Evolutionary conservation across 306 rosid genomes (phyloP).

Genomic region (Crataegus laevigata): DNA sequence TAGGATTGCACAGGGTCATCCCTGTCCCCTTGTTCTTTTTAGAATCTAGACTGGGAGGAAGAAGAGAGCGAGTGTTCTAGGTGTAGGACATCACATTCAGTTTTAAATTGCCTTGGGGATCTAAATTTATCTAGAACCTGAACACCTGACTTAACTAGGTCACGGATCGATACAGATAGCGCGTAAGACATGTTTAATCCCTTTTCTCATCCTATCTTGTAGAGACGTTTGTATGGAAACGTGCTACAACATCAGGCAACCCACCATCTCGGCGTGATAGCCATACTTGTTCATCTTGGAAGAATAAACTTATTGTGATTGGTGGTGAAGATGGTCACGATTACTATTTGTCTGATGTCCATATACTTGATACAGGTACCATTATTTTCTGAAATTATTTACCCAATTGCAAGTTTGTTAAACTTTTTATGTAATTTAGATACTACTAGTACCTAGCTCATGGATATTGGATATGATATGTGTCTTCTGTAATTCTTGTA

Average conservation of each 20-base stretch:
- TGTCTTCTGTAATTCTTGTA: constrained; percentile 20
- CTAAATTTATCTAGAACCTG: background rate
- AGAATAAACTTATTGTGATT: constrained; percentile 71
- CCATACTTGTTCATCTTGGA: constrained; percentile 93
- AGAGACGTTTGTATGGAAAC: constrained; percentile 94
- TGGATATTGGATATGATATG: background rate
- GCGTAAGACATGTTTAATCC: background rate
- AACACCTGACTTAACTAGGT: background rate
- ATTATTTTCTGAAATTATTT: background rate
- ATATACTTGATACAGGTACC: constrained; percentile 88
- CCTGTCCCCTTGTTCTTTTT: background rate
- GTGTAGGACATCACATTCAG: background rate
- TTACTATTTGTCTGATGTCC: constrained; percentile 88
- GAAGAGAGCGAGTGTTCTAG: background rate
- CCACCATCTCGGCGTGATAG: constrained; percentile 97
- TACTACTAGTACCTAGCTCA: background rate
- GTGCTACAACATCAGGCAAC: constrained; percentile 66
- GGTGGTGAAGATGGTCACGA: constrained; percentile 92
- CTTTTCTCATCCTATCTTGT: constrained; percentile 19
- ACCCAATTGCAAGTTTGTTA: background rate
- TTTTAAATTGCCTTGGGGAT: background rate
- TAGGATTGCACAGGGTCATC: background rate
- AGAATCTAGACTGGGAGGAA: background rate
- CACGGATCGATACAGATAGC: background rate
- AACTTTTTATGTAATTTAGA: background rate